Evolutionary conservation across 805 yeast species (phyloP).

Genomic region (Candida vaughaniae): DNA sequence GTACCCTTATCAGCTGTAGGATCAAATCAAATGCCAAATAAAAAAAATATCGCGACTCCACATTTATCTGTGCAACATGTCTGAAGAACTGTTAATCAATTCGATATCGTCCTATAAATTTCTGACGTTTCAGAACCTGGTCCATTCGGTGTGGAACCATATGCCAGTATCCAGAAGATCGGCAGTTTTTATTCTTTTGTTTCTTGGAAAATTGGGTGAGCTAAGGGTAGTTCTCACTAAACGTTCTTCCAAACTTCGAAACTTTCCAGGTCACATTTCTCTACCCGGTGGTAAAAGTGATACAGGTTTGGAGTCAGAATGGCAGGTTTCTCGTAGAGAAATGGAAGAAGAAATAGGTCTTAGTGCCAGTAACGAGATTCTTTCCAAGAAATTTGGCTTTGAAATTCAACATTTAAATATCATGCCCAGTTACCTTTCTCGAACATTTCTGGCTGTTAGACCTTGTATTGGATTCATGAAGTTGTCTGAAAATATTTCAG

Average conservation of each 20-base stretch:
- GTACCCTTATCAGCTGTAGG: background rate
- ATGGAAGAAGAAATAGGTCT: slow-evolving; percentile 86
- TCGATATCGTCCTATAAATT: slow-evolving; percentile 31
- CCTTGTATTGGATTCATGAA: slow-evolving; percentile 74
- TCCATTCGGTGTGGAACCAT: slow-evolving; percentile 55
- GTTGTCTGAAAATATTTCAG: slow-evolving; percentile 21
- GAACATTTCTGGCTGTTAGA: slow-evolving; percentile 78
- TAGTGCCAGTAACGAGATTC: slow-evolving; percentile 43
- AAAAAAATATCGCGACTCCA: too few relatives aligned
- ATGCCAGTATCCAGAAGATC: slow-evolving; percentile 71
- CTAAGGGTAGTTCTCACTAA: slow-evolving; percentile 76
- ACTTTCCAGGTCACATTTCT: slow-evolving; percentile 88
- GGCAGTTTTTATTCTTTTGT: slow-evolving; percentile 74
- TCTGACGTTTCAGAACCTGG: slow-evolving; percentile 26
- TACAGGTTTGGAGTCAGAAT: slow-evolving; percentile 58
- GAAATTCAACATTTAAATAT: slow-evolving; percentile 57
- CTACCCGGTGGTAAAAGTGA: slow-evolving; percentile 95
- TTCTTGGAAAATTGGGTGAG: slow-evolving; percentile 71
- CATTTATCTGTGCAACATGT: too few relatives aligned
- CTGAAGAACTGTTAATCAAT: background rate
- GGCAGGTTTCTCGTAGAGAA: slow-evolving; percentile 78
- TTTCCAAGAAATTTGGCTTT: slow-evolving; percentile 50
- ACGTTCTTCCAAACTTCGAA: slow-evolving; percentile 64
- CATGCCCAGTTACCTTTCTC: slow-evolving; percentile 77
- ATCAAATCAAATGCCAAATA: too few relatives aligned